Percentiles rank a stretch among this genome's conserved stretches.
phyloP scores from a whole-genome alignment of 768 basidiomycete species.

The Collybia nuda region DNA sequence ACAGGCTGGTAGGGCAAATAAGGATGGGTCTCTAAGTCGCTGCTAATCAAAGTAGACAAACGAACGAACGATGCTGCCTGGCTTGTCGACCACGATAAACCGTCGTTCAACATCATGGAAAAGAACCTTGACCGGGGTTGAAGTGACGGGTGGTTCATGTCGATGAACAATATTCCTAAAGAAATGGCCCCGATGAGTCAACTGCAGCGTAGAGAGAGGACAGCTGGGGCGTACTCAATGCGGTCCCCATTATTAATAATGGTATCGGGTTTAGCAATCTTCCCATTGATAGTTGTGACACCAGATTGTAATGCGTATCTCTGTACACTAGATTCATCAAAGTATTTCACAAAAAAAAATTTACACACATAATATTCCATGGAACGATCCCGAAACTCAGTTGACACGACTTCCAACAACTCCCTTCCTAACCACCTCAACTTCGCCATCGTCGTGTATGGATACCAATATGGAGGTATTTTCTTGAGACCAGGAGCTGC shows the following conservation, averaged over 20 bases:
- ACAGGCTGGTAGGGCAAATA: constrained; percentile 59
- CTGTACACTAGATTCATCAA: constrained; percentile 24
- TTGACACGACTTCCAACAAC: constrained; percentile 88
- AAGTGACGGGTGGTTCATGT: constrained; percentile 96
- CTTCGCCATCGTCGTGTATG: constrained; percentile 92
- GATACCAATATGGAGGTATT: constrained; percentile 88
- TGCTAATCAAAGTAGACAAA: constrained; percentile 11
- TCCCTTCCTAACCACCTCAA: constrained; percentile 86
- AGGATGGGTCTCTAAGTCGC: constrained; percentile 1
- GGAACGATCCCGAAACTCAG: constrained; percentile 90
- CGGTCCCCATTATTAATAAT: constrained; percentile 86
- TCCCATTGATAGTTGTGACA: constrained; percentile 94
- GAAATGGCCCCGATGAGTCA: neutral
- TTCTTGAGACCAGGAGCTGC: constrained; percentile 63
- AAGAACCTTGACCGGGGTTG: constrained; percentile 77
- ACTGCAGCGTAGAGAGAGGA: constrained; percentile 1
- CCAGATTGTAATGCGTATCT: constrained; percentile 80
- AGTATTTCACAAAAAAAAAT: neutral
- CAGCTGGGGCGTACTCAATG: constrained; percentile 42
- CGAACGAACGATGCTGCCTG: constrained; percentile 87
- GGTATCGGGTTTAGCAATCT: constrained; percentile 74
- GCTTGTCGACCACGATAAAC: constrained; percentile 94
- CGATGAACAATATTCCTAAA: constrained; percentile 87
- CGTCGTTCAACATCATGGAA: constrained; percentile 75
- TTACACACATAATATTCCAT: constrained; percentile 91